These are phyloP conservation scores for Decorospora gaudefroyi DNA, from an alignment of 2,329 filamentous ascomycete genomes.

Conservation along the genomic window DNA sequence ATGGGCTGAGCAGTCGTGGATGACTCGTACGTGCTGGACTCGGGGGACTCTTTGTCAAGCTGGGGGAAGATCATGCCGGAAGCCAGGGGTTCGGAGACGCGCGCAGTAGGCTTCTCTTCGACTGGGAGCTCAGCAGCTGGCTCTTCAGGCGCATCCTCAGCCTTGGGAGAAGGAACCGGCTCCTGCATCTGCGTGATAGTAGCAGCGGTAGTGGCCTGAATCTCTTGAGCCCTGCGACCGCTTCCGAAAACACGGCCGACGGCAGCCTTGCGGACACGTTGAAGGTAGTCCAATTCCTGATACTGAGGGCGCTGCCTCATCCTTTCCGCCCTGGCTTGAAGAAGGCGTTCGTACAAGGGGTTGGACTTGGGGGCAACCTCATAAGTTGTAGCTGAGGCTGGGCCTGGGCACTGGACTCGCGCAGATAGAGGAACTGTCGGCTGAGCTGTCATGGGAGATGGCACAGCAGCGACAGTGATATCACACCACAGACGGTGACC, in stretches of 20 bases:
- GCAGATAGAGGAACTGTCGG: background rate
- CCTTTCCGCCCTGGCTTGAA: conserved; percentile 33
- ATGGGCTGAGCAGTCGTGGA: conserved; percentile 36
- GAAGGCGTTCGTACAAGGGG: conserved; percentile 30
- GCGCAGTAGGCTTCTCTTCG: conserved; percentile 38
- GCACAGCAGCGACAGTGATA: conserved; percentile 64
- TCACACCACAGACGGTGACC: conserved; percentile 97
- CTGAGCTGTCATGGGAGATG: conserved; percentile 7
- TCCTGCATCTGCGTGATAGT: conserved; percentile 32
- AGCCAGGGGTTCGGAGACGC: conserved; percentile 23
- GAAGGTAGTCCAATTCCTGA: conserved; percentile 30
- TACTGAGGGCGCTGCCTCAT: conserved; percentile 26
- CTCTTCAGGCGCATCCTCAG: conserved; percentile 18
- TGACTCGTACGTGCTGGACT: conserved; percentile 76
- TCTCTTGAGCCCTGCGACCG: conserved; percentile 43
- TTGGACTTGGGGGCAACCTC: conserved; percentile 21
- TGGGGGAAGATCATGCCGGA: conserved; percentile 93
- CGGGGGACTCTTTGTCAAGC: conserved; percentile 89
- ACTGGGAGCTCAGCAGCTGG: conserved; percentile 38
- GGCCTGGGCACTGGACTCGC: conserved; percentile 4
- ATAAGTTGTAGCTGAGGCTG: conserved; percentile 17
- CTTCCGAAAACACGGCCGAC: conserved; percentile 42
- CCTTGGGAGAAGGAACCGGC: conserved; percentile 35
- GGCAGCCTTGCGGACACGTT: conserved; percentile 44
- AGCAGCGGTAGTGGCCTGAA: conserved; percentile 38